Evolutionary conservation across 2,329 filamentous ascomycete species (phyloP).

Genomic region (Penicillium sp.): DNA sequence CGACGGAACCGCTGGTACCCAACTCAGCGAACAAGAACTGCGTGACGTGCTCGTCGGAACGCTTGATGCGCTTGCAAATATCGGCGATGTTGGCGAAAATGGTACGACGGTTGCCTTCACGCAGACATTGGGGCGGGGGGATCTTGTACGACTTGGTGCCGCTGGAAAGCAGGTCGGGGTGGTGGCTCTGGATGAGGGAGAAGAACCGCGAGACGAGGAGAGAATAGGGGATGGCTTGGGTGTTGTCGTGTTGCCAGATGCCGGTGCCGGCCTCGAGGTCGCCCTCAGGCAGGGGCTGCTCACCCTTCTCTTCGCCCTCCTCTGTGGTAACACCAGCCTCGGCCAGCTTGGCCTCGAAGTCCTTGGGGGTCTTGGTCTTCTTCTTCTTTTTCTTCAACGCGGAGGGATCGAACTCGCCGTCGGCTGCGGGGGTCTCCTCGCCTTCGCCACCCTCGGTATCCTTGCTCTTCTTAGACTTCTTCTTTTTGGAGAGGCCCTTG

Average conservation of each 20-base stretch:
- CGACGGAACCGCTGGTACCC: slow-evolving; percentile 93
- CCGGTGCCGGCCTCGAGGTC: slow-evolving; percentile 84
- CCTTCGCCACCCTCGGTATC: slow-evolving; percentile 48
- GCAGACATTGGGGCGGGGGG: slow-evolving; percentile 93
- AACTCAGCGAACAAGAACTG: slow-evolving; percentile 96
- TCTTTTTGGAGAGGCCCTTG: slow-evolving; percentile 68
- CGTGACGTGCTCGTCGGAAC: slow-evolving; percentile 94
- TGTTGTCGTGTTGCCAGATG: slow-evolving; percentile 80
- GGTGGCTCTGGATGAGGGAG: slow-evolving; percentile 86
- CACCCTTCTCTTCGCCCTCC: slow-evolving; percentile 53
- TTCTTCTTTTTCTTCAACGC: slow-evolving; percentile 84
- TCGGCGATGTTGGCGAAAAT: slow-evolving; percentile 99
- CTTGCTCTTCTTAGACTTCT: slow-evolving; percentile 60
- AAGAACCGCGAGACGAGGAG: slow-evolving; percentile 90
- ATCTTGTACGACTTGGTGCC: slow-evolving; percentile 98
- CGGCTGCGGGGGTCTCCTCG: slow-evolving; percentile 50
- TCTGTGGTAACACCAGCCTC: slow-evolving; percentile 57
- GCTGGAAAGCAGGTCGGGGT: slow-evolving; percentile 87
- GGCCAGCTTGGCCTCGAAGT: slow-evolving; percentile 62
- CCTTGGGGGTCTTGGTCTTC: slow-evolving; percentile 49
- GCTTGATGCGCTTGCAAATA: slow-evolving; percentile 99
- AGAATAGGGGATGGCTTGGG: slow-evolving; percentile 73
- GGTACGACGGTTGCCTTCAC: slow-evolving; percentile 99
- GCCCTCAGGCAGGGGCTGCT: slow-evolving; percentile 57
- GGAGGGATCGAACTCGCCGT: slow-evolving; percentile 59